Evolutionary conservation across 352 stramenopile genomes (phyloP), one percentile per base, ranked within the genome.

Genomic region (Phytophthora aleatoria): DNA sequence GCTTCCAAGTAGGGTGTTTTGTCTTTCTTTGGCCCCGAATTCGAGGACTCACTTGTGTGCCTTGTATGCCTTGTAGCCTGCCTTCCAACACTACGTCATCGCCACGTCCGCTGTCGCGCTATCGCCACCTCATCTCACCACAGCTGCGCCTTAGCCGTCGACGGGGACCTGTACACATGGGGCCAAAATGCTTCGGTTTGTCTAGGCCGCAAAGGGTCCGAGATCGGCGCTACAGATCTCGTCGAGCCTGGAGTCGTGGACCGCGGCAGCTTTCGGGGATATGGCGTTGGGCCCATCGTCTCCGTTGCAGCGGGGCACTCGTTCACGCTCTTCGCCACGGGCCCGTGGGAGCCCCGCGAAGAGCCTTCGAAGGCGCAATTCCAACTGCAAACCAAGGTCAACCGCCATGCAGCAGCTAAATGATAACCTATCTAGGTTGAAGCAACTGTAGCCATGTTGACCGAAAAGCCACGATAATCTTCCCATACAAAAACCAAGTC

Each of bases 131-230:
- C 82, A 1, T 89, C 85, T 10, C 71, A 84, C 45, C 85, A 93
- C 59, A 79, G 71, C 28, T 79, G 76, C 10, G 79, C 81, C 7
- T 65, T 93, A 20, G 81, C 67, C 2, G 58, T 64, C 0, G 81
- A 91, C 28, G 83, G 83, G 1, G 73, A 79, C n/a, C 59, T 93
- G 26, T 91, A 89, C 63, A 89, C 83, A 0, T 93, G 85, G 85
- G 85, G 85, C 0, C 77, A 81, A 28, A 91, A 90, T 42, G 28
- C 64, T 0, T 76, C 61, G 0, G 85, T 81, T 0, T 90, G 82
- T 63, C 72, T 93, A 11, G 85, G 85, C 13, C 69, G 85, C 0
- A 67, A 64, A 56, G 45, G 57, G 4, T 65, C 62, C 0, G 50
- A 71, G 0, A 55, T 81, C 15, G 65, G 38, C 10, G 68, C 56